Conservation (phyloP, 768 basidiomycete species). For the Obba rivulosa region DNA sequence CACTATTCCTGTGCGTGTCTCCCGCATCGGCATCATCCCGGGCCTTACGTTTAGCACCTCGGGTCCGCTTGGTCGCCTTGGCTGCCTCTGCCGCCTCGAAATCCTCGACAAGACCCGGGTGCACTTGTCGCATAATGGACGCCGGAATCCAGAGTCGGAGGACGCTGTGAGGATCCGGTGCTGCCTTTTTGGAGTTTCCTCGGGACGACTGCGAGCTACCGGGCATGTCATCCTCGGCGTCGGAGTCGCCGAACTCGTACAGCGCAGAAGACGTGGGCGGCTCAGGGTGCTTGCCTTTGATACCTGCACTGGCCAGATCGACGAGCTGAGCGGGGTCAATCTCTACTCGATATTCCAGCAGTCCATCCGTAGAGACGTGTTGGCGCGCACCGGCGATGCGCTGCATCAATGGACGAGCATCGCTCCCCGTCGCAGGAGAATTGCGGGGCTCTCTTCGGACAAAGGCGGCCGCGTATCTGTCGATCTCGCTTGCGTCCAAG, state of each 20-base stretch:
- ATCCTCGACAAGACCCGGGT: constrained; percentile 31
- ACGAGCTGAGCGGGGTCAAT: constrained; percentile 31
- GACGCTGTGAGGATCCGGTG: constrained; percentile 25
- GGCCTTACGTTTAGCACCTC: constrained; percentile 7
- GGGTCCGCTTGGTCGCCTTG: constrained; percentile 25
- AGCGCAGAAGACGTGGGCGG: background rate
- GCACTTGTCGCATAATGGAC: constrained; percentile 35
- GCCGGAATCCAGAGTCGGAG: constrained; percentile 40
- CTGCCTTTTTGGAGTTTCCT: constrained; percentile 13
- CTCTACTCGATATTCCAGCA: constrained; percentile 39
- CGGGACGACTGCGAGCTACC: background rate
- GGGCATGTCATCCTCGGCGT: background rate
- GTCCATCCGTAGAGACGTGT: constrained; percentile 36
- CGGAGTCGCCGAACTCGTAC: background rate
- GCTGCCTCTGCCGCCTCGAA: constrained; percentile 25
- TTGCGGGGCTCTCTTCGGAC: constrained; percentile 7
- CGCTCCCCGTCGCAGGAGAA: background rate
- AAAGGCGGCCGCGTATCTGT: constrained; percentile 13
- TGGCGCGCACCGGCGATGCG: constrained; percentile 31
- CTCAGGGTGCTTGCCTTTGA: constrained; percentile 24
- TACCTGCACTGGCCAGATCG: constrained; percentile 23
- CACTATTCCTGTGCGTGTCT: background rate
- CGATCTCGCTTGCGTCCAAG: constrained; percentile 4
- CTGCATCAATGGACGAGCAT: constrained; percentile 22
- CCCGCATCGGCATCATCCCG: constrained; percentile 5